Conservation (phyloP, 331 rosid genomes). For the Pyrus hybrid region DNA sequence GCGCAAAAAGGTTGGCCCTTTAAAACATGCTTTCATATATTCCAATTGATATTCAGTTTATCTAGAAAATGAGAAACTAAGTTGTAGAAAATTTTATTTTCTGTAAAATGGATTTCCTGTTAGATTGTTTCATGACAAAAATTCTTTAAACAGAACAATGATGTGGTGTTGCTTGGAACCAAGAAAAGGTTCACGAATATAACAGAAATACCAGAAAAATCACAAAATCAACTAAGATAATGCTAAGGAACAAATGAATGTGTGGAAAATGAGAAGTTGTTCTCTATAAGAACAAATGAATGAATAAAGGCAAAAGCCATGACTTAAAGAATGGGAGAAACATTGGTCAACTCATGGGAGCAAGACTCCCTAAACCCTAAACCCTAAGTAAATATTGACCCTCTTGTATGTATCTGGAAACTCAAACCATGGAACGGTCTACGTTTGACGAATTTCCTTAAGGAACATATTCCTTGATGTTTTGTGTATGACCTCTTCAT, state of each 20-base stretch:
- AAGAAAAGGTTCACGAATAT: background rate
- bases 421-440: background rate
- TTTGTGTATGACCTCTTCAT: background rate
- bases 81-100: background rate
- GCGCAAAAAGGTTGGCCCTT: slow-evolving; percentile 69
- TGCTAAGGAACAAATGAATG: background rate
- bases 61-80: background rate
- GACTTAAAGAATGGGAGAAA: background rate
- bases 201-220: background rate
- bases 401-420: background rate
- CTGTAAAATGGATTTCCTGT: background rate
- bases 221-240: background rate
- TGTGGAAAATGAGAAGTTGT: background rate
- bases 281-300: background rate
- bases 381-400: background rate
- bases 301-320: background rate
- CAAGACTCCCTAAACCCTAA: background rate
- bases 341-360: background rate
- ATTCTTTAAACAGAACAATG: background rate
- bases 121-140: background rate
- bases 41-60: background rate
- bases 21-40: slow-evolving; percentile 1
- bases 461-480: background rate
- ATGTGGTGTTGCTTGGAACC: background rate
- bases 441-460: background rate